phyloP scores from a whole-genome alignment of 2,329 filamentous ascomycete species.

The Botryotinia narcissicola region DNA sequence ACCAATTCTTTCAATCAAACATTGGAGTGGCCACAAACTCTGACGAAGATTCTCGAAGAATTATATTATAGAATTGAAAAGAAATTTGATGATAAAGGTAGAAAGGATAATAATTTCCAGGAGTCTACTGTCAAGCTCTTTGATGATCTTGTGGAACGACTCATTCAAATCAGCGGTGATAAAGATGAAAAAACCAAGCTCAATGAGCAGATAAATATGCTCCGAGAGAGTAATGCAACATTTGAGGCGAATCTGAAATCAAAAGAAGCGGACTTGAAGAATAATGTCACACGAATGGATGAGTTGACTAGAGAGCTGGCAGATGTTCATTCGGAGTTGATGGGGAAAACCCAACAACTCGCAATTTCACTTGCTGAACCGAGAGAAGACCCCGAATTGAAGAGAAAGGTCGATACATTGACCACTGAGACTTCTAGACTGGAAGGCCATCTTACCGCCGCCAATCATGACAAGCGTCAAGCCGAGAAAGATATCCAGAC shows the following conservation, averaged over 20 bases:
- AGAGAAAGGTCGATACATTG: conserved; percentile 27
- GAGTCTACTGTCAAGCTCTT: conserved; percentile 26
- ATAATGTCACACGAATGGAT: conserved; percentile 23
- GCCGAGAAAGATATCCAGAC: conserved; percentile 23
- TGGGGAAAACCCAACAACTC: conserved; percentile 30
- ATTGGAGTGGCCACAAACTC: conserved; percentile 22
- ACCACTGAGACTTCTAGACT: conserved; percentile 29
- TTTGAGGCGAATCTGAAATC: conserved; percentile 24
- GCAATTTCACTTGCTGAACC: conserved; percentile 21
- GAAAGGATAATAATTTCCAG: conserved; percentile 17
- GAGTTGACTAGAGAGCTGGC: conserved; percentile 26
- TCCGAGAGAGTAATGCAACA: conserved; percentile 28
- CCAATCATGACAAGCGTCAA: conserved; percentile 37
- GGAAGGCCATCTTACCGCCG: conserved; percentile 36
- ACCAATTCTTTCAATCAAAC: conserved; percentile 23
- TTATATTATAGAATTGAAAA: conserved; percentile 29
- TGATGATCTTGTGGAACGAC: conserved; percentile 27
- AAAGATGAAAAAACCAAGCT: conserved; percentile 26
- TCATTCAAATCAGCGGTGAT: conserved; percentile 28
- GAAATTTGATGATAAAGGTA: conserved; percentile 20
- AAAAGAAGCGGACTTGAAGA: conserved; percentile 24
- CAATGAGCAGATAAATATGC: conserved; percentile 27
- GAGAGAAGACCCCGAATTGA: conserved; percentile 28
- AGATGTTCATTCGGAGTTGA: conserved; percentile 26
- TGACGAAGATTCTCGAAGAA: conserved; percentile 31